A percentile compares a stretch with the other conserved stretches of the same genome.
Evolutionary conservation across 495 filamentous ascomycete genomes (phyloP).

Genomic region (Rostrohypoxylon terebratum): DNA sequence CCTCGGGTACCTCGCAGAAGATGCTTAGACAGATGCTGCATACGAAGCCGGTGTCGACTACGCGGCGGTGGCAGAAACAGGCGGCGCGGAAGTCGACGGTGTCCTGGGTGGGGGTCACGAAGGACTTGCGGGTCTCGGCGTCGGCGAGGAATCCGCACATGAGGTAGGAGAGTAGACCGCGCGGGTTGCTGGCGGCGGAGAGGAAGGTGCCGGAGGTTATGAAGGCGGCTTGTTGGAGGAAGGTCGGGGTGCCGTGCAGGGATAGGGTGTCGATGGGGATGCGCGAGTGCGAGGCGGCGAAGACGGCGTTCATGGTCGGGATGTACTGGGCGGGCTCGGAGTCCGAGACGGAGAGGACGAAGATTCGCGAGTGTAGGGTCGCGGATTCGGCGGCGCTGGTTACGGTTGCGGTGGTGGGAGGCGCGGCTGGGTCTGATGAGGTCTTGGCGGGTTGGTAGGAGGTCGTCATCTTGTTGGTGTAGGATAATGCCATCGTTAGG

Average conservation of each 20-base stretch:
- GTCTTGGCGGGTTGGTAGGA: constrained; percentile 51
- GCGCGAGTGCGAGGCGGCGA: constrained; percentile 85
- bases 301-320: constrained; percentile 96
- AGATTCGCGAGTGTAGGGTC: constrained; percentile 81
- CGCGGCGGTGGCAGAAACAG: constrained; percentile 93
- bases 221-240: constrained; percentile 93
- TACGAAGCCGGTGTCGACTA: constrained; percentile 93
- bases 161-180: constrained; percentile 85
- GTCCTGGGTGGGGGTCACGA: constrained; percentile 83
- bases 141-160: constrained; percentile 95
- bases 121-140: constrained; percentile 69
- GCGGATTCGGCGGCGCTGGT: constrained; percentile 31
- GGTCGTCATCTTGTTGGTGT: constrained; percentile 76
- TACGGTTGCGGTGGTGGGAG: constrained; percentile 36
- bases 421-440: constrained; percentile 46
- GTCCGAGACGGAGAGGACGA: constrained; percentile 84
- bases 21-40: constrained; percentile 95
- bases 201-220: constrained; percentile 91
- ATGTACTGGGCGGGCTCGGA: constrained; percentile 93
- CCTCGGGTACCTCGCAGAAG: constrained; percentile 61
- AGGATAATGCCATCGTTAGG: constrained; percentile 85
- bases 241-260: constrained; percentile 82
- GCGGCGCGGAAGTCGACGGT: constrained; percentile 96
- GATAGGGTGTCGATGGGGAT: constrained; percentile 93
- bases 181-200: constrained; percentile 68